Conservation (phyloP, 1,139 yeast genomes). For the Saccharomyces hybrid region DNA sequence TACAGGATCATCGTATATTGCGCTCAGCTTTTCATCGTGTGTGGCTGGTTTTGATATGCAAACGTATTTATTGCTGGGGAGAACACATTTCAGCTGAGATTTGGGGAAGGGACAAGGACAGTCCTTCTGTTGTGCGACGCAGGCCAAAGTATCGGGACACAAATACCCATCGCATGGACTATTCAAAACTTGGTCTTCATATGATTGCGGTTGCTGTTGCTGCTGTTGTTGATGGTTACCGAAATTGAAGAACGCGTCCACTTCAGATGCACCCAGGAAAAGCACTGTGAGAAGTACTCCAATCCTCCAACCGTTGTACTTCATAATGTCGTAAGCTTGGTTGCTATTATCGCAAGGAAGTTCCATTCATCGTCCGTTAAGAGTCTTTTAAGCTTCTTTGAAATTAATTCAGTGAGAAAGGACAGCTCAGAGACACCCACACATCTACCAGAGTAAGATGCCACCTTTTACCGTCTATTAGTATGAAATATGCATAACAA, state of each 20-base stretch:
- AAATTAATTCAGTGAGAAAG: not conserved
- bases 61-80: constrained; percentile 58
- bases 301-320: not conserved
- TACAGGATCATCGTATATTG: constrained; percentile 41
- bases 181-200: constrained; percentile 35
- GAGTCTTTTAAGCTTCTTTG: not conserved
- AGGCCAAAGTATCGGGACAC: constrained; percentile 74
- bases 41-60: constrained; percentile 79
- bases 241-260: constrained; percentile 15
- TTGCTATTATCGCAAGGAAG: not conserved
- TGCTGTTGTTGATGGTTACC: constrained; percentile 35
- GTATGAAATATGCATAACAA: not conserved
- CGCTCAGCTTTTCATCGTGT: constrained; percentile 30
- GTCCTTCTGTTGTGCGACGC: constrained; percentile 60
- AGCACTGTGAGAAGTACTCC: not conserved
- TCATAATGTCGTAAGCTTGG: not conserved
- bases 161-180: constrained; percentile 57
- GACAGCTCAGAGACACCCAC: not conserved
- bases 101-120: constrained; percentile 91
- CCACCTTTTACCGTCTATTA: not conserved
- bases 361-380: not conserved
- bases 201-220: constrained; percentile 31
- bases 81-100: constrained; percentile 71
- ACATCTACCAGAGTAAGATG: not conserved
- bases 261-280: not conserved